Evolutionary conservation across 2,329 filamentous ascomycete species (phyloP), one percentile per base, ranked within the genome.

Genomic region (Dothideomycetes sp.): DNA sequence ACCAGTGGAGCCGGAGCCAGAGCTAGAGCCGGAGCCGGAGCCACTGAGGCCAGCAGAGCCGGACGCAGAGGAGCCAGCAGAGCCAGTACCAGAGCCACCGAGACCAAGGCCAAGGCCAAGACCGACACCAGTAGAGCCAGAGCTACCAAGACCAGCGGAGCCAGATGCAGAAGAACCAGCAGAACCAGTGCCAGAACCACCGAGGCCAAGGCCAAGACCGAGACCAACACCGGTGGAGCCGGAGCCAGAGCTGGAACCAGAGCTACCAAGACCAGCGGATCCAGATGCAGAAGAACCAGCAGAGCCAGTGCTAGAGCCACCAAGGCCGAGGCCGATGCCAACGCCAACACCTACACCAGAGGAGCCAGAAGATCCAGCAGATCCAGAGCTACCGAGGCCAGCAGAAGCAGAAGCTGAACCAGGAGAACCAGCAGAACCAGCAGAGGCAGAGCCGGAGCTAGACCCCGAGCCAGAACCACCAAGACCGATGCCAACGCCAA

Each of bases 381-480:
- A 42, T 10, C 36, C 36, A 32, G 40, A 38, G 34, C 7, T 15
- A 16, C 22, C 36, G 5, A 33, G 27, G 27, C n/a, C 18, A n/a
- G 17, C 24, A 16, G 9, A 12, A 17, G 19, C 31, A 27, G 38
- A 27, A 7, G 12, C 22, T 7, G 12, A 12, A 27, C 22, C 22
- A 27, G 7, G 7, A 34, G 12, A 34, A 19, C 14, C 32, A 17
- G 16, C 22, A 29, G 36, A 27, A 8, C 32, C 15, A n/a, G 19
- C 31, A 7, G 14, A 19, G 16, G 40, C 36, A 34, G 34, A 33
- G 29, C 31, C 29, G 4, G 34, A 33, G 27, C 38, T 48, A 7
- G 56, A 1, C 39, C 22, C 11, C 29, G 34, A 19, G 44, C 36
- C 32, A 42, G 50, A 12, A 19, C 3, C 34, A 3, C 2, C 31